phyloP scores from a whole-genome alignment of 169 alveolate species.

The Plasmodium berghei region DNA sequence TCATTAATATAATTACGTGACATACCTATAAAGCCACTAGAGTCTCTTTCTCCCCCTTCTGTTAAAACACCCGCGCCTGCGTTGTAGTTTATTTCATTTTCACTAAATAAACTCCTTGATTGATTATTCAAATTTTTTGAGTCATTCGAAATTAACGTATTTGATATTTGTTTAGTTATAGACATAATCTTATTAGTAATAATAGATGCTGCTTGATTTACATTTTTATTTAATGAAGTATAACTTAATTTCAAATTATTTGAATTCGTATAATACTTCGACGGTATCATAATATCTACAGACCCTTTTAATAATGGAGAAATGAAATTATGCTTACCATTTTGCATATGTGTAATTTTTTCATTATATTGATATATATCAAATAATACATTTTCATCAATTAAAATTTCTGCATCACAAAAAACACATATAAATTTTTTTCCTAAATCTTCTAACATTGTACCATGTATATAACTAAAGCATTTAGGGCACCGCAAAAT shows the following conservation, averaged over 20 bases:
- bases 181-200: slow-evolving; percentile 71
- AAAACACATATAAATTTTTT: slow-evolving; percentile 77
- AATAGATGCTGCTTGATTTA: slow-evolving; percentile 68
- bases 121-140: slow-evolving; percentile 9
- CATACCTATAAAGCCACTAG: background rate
- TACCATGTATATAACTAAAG: slow-evolving; percentile 81
- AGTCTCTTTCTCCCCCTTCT: background rate
- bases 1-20: background rate
- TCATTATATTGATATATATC: slow-evolving; percentile 76
- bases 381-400: slow-evolving; percentile 73
- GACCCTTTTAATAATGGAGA: slow-evolving; percentile 82
- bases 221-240: slow-evolving; percentile 43
- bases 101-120: background rate
- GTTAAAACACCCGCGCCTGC: background rate
- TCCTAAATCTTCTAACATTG: slow-evolving; percentile 77
- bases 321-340: slow-evolving; percentile 6
- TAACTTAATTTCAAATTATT: slow-evolving; percentile 40
- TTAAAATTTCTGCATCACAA: slow-evolving; percentile 77
- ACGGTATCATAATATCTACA: slow-evolving; percentile 83
- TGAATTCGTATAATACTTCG: slow-evolving; percentile 69
- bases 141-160: slow-evolving; percentile 31
- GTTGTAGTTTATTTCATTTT: background rate
- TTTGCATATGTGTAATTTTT: slow-evolving; percentile 15
- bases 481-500: slow-evolving; percentile 84
- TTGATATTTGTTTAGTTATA: slow-evolving; percentile 64